Evolutionary conservation across 495 filamentous ascomycete genomes (phyloP).

Genomic region (Penicillium daleae): DNA sequence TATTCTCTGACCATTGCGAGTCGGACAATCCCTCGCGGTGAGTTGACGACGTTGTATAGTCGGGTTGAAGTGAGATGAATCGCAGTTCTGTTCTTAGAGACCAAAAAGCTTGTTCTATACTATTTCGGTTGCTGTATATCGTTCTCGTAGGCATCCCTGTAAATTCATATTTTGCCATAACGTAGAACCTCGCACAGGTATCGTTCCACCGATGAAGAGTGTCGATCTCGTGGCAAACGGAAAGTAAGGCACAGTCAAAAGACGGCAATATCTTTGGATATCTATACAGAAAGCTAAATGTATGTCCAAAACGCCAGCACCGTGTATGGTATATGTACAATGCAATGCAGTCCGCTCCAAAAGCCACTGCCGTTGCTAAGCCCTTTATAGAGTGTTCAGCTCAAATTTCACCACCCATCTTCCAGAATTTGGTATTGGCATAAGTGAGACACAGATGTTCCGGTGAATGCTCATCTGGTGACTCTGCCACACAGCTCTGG

Average conservation of each 20-base stretch:
- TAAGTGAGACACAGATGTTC: constrained; percentile 45
- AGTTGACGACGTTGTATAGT: constrained; percentile 13
- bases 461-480: constrained; percentile 20
- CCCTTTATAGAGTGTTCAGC: not conserved
- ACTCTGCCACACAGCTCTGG: not conserved
- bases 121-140: constrained; percentile 5
- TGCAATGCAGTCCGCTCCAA: not conserved
- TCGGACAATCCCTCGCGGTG: constrained; percentile 21
- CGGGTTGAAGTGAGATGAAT: constrained; percentile 28
- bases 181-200: not conserved
- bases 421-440: constrained; percentile 51
- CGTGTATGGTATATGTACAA: constrained; percentile 16
- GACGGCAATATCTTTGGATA: not conserved
- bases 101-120: constrained; percentile 33
- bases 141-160: not conserved
- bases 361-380: too few species aligned
- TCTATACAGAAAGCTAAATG: constrained; percentile 4
- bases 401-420: constrained; percentile 44
- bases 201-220: not conserved
- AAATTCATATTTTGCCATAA: not conserved
- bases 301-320: constrained; percentile 14
- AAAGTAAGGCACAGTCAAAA: not conserved
- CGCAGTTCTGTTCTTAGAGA: constrained; percentile 29
- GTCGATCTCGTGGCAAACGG: too few species aligned
- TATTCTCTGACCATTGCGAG: constrained; percentile 1